These are phyloP conservation scores for Amesomyces nigricolor DNA, from an alignment of 2,329 filamentous ascomycete genomes.

Conservation along the genomic window DNA sequence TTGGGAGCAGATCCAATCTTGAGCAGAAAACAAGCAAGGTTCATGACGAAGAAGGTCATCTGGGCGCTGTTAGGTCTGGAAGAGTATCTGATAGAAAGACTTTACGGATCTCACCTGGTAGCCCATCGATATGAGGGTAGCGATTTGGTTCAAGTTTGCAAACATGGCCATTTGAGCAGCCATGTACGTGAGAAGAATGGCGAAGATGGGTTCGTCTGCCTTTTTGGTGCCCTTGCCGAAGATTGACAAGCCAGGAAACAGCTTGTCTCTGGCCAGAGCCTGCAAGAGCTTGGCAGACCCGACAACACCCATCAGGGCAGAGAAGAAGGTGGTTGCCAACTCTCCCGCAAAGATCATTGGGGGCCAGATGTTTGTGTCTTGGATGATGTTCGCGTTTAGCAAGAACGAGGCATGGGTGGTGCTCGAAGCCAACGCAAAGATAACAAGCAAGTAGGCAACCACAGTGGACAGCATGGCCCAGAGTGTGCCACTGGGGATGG, in stretches of 20 bases:
- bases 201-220: slow-evolving; percentile 68
- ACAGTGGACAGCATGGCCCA: slow-evolving; percentile 74
- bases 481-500: slow-evolving; percentile 79
- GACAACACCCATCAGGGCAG: slow-evolving; percentile 79
- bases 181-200: slow-evolving; percentile 68
- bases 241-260: slow-evolving; percentile 68
- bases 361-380: slow-evolving; percentile 71
- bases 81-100: neutral
- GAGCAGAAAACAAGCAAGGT: slow-evolving; percentile 78
- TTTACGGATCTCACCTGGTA: slow-evolving; percentile 53
- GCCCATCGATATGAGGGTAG: slow-evolving; percentile 84
- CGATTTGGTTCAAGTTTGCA: slow-evolving; percentile 80
- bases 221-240: slow-evolving; percentile 70
- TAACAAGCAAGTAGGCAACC: slow-evolving; percentile 67
- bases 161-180: slow-evolving; percentile 76
- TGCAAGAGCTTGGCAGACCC: slow-evolving; percentile 80
- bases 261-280: slow-evolving; percentile 70
- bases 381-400: slow-evolving; percentile 71
- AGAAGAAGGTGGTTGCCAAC: slow-evolving; percentile 78
- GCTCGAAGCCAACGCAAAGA: slow-evolving; percentile 70
- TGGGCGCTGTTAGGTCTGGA: slow-evolving; percentile 27
- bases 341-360: slow-evolving; percentile 73
- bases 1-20: slow-evolving; percentile 86
- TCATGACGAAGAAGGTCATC: slow-evolving; percentile 89
- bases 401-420: slow-evolving; percentile 70